Conservation (phyloP, 2,329 filamentous ascomycete genomes). For the Pyrenochaeta sp. region DNA sequence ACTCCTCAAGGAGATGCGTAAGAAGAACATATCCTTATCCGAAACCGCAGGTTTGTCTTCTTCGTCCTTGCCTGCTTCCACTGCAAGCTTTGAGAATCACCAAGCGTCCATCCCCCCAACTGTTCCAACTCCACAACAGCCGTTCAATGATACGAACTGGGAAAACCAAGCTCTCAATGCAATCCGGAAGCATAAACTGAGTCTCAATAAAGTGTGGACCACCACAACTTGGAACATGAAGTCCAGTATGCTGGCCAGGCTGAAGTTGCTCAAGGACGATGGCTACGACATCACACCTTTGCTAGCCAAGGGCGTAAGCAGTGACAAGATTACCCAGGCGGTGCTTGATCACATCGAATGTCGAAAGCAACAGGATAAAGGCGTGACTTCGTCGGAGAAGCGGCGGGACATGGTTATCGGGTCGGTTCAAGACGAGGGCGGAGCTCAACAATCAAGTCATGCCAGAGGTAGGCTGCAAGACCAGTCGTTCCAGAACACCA, state of each 20-base stretch:
- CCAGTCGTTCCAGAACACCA: too few species aligned
- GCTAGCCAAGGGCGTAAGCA: background rate
- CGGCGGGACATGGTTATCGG: too few species aligned
- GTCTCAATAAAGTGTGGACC: conserved; percentile 1
- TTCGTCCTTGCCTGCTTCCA: background rate
- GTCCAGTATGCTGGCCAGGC: conserved; percentile 9
- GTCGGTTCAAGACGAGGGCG: too few species aligned
- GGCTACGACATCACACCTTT: conserved; percentile 16
- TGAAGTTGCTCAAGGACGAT: conserved; percentile 19
- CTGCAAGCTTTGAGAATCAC: background rate
- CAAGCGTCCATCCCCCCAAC: background rate
- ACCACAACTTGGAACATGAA: conserved; percentile 19
- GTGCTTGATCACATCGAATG: conserved; percentile 5
- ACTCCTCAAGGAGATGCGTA: background rate
- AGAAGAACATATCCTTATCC: background rate
- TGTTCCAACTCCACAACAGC: background rate
- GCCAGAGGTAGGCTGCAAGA: too few species aligned
- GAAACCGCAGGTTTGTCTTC: background rate
- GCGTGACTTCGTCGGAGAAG: background rate
- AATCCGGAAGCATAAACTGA: conserved; percentile 5
- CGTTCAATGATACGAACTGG: background rate
- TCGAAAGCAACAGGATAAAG: background rate
- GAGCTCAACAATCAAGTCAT: too few species aligned
- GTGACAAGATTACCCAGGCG: conserved; percentile 8
- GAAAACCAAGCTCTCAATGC: background rate